These are phyloP conservation scores for Leersia perrieri DNA, from an alignment of 176 grass and related monocot species.

Conservation along the genomic window DNA sequence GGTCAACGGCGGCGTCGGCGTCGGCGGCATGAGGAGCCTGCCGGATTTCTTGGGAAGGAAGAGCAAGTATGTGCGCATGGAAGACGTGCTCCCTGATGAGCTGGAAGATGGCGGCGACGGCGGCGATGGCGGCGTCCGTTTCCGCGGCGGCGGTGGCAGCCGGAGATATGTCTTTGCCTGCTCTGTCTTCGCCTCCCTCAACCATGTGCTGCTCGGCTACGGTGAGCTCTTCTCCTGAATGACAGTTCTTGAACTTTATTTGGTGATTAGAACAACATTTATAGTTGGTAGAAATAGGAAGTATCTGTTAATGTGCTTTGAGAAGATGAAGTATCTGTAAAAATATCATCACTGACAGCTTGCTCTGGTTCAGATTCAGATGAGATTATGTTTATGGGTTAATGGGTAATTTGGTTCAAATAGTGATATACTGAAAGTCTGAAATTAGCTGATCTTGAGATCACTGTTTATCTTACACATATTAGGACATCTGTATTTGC, in stretches of 20 bases:
- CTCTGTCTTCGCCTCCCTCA: conserved; percentile 90
- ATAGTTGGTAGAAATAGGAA: neutral
- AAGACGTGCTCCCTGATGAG: conserved; percentile 38
- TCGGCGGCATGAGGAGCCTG: conserved; percentile 12
- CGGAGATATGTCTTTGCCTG: conserved; percentile 64
- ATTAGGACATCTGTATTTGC: no score
- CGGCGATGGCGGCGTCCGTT: conserved; percentile 17
- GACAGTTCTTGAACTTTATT: neutral
- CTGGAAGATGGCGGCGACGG: neutral
- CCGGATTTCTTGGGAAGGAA: conserved; percentile 31
- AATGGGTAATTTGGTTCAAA: neutral
- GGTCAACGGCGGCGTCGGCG: conserved; percentile 3
- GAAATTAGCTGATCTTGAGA: no score
- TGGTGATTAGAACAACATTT: neutral
- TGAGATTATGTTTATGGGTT: no score
- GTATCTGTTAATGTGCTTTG: no score
- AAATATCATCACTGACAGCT: no score
- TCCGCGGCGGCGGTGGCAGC: conserved; percentile 16
- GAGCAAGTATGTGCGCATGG: conserved; percentile 53
- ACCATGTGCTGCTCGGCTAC: conserved; percentile 83
- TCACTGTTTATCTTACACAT: no score
- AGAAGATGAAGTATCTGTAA: no score
- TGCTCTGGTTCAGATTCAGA: neutral
- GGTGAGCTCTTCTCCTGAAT: conserved; percentile 40
- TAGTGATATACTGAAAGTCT: neutral